Conservation (phyloP, 768 basidiomycete genomes). For the Lactarius sanguifluus region DNA sequence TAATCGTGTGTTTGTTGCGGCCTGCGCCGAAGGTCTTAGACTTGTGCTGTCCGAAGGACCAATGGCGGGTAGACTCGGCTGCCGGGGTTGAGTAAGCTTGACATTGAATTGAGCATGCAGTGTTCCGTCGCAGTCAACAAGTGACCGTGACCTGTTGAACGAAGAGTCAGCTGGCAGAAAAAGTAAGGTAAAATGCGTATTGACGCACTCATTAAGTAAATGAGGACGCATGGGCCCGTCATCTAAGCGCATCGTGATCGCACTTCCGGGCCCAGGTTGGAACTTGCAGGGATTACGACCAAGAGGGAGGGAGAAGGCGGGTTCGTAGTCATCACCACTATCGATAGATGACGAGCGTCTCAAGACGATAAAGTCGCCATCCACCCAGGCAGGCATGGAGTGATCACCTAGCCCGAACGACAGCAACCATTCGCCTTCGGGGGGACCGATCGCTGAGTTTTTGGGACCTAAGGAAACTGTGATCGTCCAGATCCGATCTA, state of each 20-base stretch:
- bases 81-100: background rate
- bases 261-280: conserved; percentile 10
- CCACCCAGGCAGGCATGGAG: conserved; percentile 58
- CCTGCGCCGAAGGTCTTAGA: background rate
- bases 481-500: conserved; percentile 60
- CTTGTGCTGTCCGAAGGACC: conserved; percentile 2
- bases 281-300: background rate
- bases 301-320: background rate
- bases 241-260: conserved; percentile 14
- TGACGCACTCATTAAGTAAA: conserved; percentile 41
- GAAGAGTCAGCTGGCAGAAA: conserved; percentile 3
- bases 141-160: conserved; percentile 30
- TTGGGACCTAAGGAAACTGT: conserved; percentile 38
- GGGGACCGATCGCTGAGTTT: conserved; percentile 17
- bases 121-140: conserved; percentile 30
- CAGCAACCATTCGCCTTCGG: conserved; percentile 40
- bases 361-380: conserved; percentile 51
- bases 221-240: conserved; percentile 18
- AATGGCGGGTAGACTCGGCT: background rate
- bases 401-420: conserved; percentile 52
- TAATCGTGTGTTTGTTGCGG: background rate
- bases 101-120: conserved; percentile 25
- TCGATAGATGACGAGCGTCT: conserved; percentile 1
- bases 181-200: background rate
- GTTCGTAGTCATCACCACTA: background rate